Evolutionary conservation across 2,329 filamentous ascomycete species (phyloP), one percentile per base, ranked within the genome.

Genomic region (Fragosphaeria purpurea): DNA sequence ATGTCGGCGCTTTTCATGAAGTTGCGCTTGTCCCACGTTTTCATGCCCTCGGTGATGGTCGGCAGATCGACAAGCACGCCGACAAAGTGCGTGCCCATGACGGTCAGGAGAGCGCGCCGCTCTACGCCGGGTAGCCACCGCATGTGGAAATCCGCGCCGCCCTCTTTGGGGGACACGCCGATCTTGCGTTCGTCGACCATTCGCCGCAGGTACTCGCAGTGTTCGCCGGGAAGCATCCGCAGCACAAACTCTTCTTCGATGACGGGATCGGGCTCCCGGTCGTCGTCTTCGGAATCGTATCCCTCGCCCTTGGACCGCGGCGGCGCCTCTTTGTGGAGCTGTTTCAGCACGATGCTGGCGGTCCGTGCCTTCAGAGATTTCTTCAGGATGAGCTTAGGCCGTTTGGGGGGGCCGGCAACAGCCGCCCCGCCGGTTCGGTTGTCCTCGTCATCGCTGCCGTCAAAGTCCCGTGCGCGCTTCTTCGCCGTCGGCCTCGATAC

Each of bases 241-340:
- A 98, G 67, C 7, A 98, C 76, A 57, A 97, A 88, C 56, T 94
- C 85, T 61, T 91, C 86, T 66, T 97, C 91, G 54, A 95, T 87
- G 1, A 85, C 77, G 0, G 93, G 93, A 61, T 98, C 93, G 8
- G 73, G 68, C 65, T 98, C 93, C 11, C 84, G 81, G 62, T 97
- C 93, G 50, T 89, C 93, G 10, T 90, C 88, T 66, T 97, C 93
- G 4, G 90, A 96, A 64, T 98, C 93, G 67, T 97, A 98, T 7
- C 91, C 93, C 50, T 95, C 88, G 47, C 93, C 93, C 1, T 80
- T 78, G 5, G 82, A 82, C 56, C 87, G 79, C 35, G 77, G 72
- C 6, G 86, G 84, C 1, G 79, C 74, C 55, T 81, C 77, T 58
- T 83, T 58, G 12, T 52, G 48, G 7, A 50, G 80, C 46, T 50